These are phyloP conservation scores for Ilex aquifolium DNA, from an alignment of 257 asterid genomes.

Conservation along the genomic window DNA sequence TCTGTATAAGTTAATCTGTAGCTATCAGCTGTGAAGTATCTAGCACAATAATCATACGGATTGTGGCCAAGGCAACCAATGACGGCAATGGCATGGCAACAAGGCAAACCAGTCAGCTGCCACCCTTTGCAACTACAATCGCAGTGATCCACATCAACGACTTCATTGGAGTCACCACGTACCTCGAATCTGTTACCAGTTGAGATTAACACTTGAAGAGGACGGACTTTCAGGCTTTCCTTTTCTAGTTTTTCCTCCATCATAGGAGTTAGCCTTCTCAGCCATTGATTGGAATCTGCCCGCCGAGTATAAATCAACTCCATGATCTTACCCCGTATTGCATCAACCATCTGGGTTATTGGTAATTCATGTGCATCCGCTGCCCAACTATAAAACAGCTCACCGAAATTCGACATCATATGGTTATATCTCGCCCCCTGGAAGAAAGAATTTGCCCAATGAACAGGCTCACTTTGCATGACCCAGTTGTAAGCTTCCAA, in stretches of 20 bases:
- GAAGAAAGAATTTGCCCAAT: conserved; percentile 86
- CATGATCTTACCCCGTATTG: conserved; percentile 60
- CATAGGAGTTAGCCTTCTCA: conserved; percentile 66
- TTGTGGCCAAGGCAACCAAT: conserved; percentile 45
- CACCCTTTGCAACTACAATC: conserved; percentile 73
- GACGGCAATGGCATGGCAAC: conserved; percentile 79
- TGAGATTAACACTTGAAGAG: conserved; percentile 37
- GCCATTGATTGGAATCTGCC: conserved; percentile 58
- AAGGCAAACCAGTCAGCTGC: conserved; percentile 83
- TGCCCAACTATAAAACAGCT: conserved; percentile 78
- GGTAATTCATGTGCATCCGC: conserved; percentile 91
- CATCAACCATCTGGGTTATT: conserved; percentile 89
- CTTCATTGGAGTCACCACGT: conserved; percentile 62
- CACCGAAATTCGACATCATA: conserved; percentile 74
- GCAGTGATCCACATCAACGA: conserved; percentile 57
- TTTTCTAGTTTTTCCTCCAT: conserved; percentile 74
- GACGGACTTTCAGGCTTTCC: conserved; percentile 49
- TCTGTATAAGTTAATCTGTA: conserved; percentile 72
- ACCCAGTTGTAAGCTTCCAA: conserved; percentile 79
- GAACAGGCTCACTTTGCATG: conserved; percentile 80
- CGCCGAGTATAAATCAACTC: conserved; percentile 58
- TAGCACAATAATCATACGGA: conserved; percentile 63
- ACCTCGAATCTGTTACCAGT: conserved; percentile 60
- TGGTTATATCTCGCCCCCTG: conserved; percentile 81
- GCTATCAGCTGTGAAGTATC: conserved; percentile 58